Evolutionary conservation across 345 rosid species (phyloP).

Genomic region (Acer negundo): DNA sequence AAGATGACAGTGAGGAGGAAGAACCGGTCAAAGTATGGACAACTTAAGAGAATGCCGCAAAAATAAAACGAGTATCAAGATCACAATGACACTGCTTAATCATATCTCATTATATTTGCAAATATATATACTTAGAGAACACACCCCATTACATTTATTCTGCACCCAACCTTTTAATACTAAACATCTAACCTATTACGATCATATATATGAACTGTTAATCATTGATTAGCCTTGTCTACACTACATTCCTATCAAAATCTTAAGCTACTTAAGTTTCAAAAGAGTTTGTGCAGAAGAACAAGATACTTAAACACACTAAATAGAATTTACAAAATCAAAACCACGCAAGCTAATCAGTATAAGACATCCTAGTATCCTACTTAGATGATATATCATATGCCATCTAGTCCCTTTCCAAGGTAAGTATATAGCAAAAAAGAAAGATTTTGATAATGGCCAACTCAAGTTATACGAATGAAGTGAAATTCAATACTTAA

Average conservation of each 20-base stretch:
- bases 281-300: not conserved
- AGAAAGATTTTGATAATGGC: not conserved
- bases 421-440: not conserved
- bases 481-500: not conserved
- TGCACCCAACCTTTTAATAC: not conserved
- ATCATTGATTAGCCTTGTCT: not conserved
- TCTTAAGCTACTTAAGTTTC: not conserved
- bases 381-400: not conserved
- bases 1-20: not conserved
- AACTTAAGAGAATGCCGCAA: not conserved
- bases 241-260: not conserved
- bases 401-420: not conserved
- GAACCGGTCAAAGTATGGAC: not conserved
- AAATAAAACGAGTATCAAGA: not conserved
- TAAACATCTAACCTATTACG: not conserved
- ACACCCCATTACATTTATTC: not conserved
- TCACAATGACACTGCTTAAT: no score
- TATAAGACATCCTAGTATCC: not conserved
- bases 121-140: not conserved
- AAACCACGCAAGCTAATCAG: not conserved
- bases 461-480: not conserved
- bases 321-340: not conserved
- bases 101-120: not conserved
- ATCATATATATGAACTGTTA: not conserved
- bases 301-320: not conserved